Evolutionary conservation across 768 basidiomycete genomes (phyloP), one percentile per base, ranked within the genome.

Genomic region (Tricholoma hemisulphureum): DNA sequence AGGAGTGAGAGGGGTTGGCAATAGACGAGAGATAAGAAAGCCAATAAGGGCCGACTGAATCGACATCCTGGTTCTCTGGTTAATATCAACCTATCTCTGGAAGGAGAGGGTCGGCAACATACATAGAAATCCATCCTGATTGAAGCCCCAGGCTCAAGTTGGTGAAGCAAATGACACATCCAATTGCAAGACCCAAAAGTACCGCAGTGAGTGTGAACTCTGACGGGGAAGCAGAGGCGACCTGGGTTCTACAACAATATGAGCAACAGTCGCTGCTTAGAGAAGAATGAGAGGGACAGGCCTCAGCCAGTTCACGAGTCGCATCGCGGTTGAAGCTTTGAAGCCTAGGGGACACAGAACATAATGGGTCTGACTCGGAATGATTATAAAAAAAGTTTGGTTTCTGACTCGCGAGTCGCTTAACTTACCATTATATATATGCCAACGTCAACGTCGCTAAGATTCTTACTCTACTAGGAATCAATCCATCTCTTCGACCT

Each of bases 11-110:
- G 88, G 88, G 3, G 73, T 78, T 1, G 87, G 86, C 5, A 94
- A 77, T 61, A 91, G 75, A 53, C 85, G 80, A 56, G 94, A 94
- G 49, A 96, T 67, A 4, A 95, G 84, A 69, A 89, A 97, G 4
- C 95, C 96, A 31, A 98, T 88, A 32, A 98, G 80, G 10, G 95
- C 92, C 0, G 94, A 95, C 67, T 98, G 95, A 24, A 96, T 82
- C 8, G 94, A 94, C 94, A 95, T 96, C 93, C 92, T 93, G 60
- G 43, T 37, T 53, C 41, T 23, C n/a, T 55, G 29, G 35, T 58
- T 49, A n/a, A 52, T 37, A 29, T 21, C 23, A 43, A 28, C 46
- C 10, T 18, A 45, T 23, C 26, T 13, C 21, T 55, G 55, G 45
- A 57, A 58, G 54, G n/a, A 28, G 20, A 23, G 10, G 18, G 48